A percentile compares a stretch with the other conserved stretches of the same genome.
Conservation (phyloP, 73 alveolate species). For the Effrenium voratum region DNA sequence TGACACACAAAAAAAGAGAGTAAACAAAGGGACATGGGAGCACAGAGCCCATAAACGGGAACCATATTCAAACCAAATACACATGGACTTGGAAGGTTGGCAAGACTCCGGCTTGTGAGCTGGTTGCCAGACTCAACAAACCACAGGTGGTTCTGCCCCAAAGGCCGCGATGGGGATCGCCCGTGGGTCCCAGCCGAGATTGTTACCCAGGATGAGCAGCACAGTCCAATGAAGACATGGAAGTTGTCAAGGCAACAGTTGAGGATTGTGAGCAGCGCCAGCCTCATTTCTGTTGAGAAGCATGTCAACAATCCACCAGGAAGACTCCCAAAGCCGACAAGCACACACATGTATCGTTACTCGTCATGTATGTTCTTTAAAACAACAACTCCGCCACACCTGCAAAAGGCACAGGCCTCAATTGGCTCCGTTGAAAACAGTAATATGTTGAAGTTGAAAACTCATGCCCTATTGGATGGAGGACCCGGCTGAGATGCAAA, state of each 20-base stretch:
- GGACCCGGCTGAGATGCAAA: too few relatives aligned
- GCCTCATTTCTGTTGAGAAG: neutral
- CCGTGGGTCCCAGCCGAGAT: conserved; percentile 19
- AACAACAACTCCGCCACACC: too few relatives aligned
- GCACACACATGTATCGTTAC: too few relatives aligned
- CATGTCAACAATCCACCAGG: neutral
- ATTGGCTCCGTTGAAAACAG: too few relatives aligned
- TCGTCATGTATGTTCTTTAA: too few relatives aligned
- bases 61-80: neutral
- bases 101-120: neutral
- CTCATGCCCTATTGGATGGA: neutral
- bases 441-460: neutral
- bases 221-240: conserved; percentile 4
- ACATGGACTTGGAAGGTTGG: too few relatives aligned
- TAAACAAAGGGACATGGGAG: neutral
- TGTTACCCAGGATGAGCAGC: neutral
- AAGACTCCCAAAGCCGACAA: too few relatives aligned
- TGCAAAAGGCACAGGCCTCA: too few relatives aligned
- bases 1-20: neutral
- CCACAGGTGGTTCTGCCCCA: neutral
- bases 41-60: neutral
- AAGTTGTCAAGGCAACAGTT: conserved; percentile 7
- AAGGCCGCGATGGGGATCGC: neutral
- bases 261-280: neutral
- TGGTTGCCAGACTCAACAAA: neutral